Percentiles rank a stretch among this genome's conserved stretches.
Evolutionary conservation across 805 yeast genomes (phyloP).

Genomic region (Blastobotrys chiropterorum): DNA sequence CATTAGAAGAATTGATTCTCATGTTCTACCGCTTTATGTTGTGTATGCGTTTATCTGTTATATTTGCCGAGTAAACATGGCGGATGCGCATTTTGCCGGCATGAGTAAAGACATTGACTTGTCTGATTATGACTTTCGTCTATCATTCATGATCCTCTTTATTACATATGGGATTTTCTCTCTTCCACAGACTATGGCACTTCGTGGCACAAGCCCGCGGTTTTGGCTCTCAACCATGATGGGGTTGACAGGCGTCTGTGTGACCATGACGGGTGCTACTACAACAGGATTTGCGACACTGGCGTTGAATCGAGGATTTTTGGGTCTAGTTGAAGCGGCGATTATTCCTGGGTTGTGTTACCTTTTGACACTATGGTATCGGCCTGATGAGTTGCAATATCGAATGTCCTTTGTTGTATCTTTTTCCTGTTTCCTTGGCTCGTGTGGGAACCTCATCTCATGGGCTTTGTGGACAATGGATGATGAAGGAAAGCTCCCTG

Average conservation of each 20-base stretch:
- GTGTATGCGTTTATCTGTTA: background rate
- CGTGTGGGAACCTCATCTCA: conserved; percentile 36
- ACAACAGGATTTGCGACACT: background rate
- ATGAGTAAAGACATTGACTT: background rate
- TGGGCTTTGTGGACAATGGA: conserved; percentile 43
- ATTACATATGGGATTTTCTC: background rate
- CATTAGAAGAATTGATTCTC: background rate
- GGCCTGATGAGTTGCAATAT: conserved; percentile 33
- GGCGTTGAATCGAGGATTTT: conserved; percentile 16
- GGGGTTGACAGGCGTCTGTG: background rate
- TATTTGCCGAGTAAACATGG: background rate
- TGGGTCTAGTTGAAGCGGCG: conserved; percentile 40
- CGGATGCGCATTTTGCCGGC: background rate
- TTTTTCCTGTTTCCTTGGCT: conserved; percentile 34
- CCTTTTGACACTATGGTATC: conserved; percentile 36
- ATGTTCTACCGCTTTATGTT: background rate
- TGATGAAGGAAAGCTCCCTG: conserved; percentile 29
- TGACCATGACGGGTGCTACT: background rate
- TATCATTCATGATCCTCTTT: background rate
- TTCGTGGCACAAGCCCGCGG: conserved; percentile 2
- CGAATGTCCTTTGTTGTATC: conserved; percentile 35
- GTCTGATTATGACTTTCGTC: background rate
- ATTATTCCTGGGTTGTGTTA: conserved; percentile 39
- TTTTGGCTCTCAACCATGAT: conserved; percentile 8
- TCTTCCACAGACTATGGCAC: background rate